Conservation (phyloP, 2,329 filamentous ascomycete species). For the Colletotrichum zoysiae region DNA sequence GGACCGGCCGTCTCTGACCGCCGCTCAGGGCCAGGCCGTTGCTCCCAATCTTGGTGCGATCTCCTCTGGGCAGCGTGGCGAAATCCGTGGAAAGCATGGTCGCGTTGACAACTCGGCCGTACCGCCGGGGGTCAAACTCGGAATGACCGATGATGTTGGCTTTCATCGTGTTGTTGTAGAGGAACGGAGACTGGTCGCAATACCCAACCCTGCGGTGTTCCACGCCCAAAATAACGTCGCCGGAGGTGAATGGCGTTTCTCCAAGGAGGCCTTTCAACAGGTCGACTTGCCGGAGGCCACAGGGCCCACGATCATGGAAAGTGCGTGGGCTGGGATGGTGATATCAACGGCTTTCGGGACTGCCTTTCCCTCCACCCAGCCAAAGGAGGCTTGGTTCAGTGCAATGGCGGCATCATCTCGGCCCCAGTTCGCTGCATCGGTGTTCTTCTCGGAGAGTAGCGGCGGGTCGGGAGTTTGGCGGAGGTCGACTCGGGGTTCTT, state of each 20-base stretch:
- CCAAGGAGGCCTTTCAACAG: constrained; percentile 54
- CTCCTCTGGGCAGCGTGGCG: constrained; percentile 49
- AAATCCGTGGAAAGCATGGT: constrained; percentile 52
- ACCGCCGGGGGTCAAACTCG: too few relatives aligned
- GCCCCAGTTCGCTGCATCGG: background rate
- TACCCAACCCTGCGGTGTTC: background rate
- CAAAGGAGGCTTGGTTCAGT: constrained; percentile 46
- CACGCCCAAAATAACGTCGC: constrained; percentile 39
- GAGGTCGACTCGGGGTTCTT: constrained; percentile 44
- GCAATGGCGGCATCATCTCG: background rate
- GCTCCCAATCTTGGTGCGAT: constrained; percentile 55
- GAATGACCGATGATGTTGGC: too few relatives aligned
- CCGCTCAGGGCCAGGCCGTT: constrained; percentile 58
- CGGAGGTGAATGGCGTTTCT: constrained; percentile 44
- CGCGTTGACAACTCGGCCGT: constrained; percentile 46
- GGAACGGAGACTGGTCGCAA: too few relatives aligned
- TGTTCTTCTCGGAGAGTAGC: background rate
- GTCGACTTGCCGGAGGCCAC: constrained; percentile 57
- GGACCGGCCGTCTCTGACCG: constrained; percentile 50
- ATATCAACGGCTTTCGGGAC: constrained; percentile 50
- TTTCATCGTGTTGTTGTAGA: too few relatives aligned
- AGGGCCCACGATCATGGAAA: constrained; percentile 56
- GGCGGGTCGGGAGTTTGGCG: constrained; percentile 10
- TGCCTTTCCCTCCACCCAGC: constrained; percentile 48
- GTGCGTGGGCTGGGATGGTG: constrained; percentile 46